Base-by-base conservation (phyloP, 441 rosid genomes). In the Erodium moschatum region DNA sequence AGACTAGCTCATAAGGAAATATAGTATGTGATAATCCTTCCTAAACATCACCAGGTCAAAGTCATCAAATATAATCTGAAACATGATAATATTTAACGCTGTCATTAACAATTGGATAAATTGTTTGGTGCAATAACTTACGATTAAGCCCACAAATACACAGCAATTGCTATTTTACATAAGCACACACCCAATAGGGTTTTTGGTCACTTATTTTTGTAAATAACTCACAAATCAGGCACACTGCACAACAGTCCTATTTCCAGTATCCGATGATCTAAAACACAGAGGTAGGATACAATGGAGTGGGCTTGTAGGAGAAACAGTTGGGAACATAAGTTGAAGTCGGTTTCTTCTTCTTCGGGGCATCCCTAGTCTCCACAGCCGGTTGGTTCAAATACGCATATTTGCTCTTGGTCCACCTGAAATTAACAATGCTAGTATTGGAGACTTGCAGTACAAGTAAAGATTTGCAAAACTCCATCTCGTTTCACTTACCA, bases 331-430 rank as follows among this genome's bases (percentile, higher is more conserved):
- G 93, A 67, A 68, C 68, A 69, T 82, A 90, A 44, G 73, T 77
- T 4, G 89, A 80, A 38, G 79, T 75, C 76, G 38, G 38, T 33
- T 82, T 75, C 76, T 80, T 75, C 76, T 80, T 80, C 72, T 78
- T 83, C 5, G 83, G 81, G 44, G 75, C 70, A 38, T 81, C 87
- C 64, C 5, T 33, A 33, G 38, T 33, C 38, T 33, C 38, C 38
- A 61, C 64, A 27, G 86, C 90, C 0, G 96, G 94, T 64, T 89
- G 94, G 84, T 89, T 91, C 79, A 91, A 67, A 76, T 87, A 91
- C 44, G 97, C 97, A 48, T 88, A 91, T 77, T 85, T 91, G 85
- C 97, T 89, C 87, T 85, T 88, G 0, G 84, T 89, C 92, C 94
- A 88, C 97, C 97, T 90, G 85, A 84, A 60, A 75, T 5, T 6